Conservation (phyloP, 2,329 filamentous ascomycete genomes). For the Cercospora sojina region DNA sequence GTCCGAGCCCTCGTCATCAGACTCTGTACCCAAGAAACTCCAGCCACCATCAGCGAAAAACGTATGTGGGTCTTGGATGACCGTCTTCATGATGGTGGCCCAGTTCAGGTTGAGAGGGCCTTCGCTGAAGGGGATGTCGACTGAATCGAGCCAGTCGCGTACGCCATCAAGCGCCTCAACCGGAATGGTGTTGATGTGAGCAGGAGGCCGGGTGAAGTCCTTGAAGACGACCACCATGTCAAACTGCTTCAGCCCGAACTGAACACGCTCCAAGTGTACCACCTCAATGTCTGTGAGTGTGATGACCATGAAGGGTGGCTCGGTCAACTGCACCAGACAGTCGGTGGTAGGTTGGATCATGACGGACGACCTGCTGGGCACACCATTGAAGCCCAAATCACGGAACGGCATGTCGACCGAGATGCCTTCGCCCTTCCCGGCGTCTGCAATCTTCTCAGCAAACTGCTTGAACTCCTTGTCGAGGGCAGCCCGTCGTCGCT, state of each 20-base stretch:
- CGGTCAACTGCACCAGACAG: constrained; percentile 92
- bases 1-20: constrained; percentile 75
- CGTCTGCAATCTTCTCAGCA: constrained; percentile 95
- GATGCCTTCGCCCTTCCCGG: constrained; percentile 83
- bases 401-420: constrained; percentile 96
- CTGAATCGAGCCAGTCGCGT: constrained; percentile 95
- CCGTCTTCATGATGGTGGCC: constrained; percentile 99
- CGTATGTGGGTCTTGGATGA: constrained; percentile 85
- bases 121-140: constrained; percentile 91
- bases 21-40: constrained; percentile 86
- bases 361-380: constrained; percentile 92
- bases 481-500: constrained; percentile 82
- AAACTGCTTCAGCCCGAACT: constrained; percentile 97
- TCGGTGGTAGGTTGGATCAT: constrained; percentile 95
- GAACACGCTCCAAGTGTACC: constrained; percentile 91
- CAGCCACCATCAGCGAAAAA: constrained; percentile 97
- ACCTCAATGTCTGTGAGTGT: constrained; percentile 95
- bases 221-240: constrained; percentile 98
- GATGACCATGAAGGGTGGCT: constrained; percentile 93
- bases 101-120: constrained; percentile 97
- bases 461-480: constrained; percentile 96
- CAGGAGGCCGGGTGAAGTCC: constrained; percentile 85
- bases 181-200: constrained; percentile 96
- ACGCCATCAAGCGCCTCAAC: constrained; percentile 92
- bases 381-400: constrained; percentile 94